phyloP scores from a whole-genome alignment of 495 filamentous ascomycete species.

The Penicillium malachiteum region DNA sequence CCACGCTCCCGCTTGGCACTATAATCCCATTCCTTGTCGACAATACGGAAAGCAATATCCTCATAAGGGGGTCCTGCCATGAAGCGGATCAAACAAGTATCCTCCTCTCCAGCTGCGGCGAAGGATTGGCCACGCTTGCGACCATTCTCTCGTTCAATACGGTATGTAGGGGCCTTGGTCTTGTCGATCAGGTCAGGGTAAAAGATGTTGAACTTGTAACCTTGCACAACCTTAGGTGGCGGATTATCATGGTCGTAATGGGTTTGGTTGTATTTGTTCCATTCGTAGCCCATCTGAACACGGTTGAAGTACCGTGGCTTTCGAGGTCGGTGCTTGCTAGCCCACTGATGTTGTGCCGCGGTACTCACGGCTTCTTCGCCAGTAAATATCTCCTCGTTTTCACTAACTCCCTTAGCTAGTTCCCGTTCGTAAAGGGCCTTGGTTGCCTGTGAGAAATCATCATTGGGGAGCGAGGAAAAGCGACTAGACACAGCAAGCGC shows the following conservation, averaged over 20 bases:
- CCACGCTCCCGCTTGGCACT: constrained; percentile 92
- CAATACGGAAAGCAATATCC: constrained; percentile 95
- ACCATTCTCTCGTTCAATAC: constrained; percentile 89
- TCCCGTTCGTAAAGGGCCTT: constrained; percentile 91
- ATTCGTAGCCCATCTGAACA: constrained; percentile 98
- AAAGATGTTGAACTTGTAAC: constrained; percentile 99
- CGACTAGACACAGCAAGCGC: constrained; percentile 57
- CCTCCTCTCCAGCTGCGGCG: constrained; percentile 94
- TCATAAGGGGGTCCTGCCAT: constrained; percentile 95
- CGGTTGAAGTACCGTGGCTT: constrained; percentile 98
- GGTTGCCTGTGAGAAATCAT: constrained; percentile 89
- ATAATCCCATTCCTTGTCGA: constrained; percentile 99
- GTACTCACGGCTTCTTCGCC: constrained; percentile 79
- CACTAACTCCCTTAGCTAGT: constrained; percentile 84
- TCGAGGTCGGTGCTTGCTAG: constrained; percentile 82
- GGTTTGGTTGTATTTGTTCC: constrained; percentile 99
- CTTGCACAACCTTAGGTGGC: constrained; percentile 96
- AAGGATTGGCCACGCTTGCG: constrained; percentile 87
- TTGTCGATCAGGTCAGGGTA: constrained; percentile 99
- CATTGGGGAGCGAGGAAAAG: constrained; percentile 72
- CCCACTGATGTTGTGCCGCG: constrained; percentile 72
- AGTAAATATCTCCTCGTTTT: constrained; percentile 95
- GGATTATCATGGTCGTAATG: constrained; percentile 99
- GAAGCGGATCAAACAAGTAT: constrained; percentile 95
- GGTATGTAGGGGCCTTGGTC: constrained; percentile 88